Evolutionary conservation across 1,284 basidiomycete genomes (phyloP), one percentile per base, ranked within the genome.

Genomic region (Puccinia horiana): DNA sequence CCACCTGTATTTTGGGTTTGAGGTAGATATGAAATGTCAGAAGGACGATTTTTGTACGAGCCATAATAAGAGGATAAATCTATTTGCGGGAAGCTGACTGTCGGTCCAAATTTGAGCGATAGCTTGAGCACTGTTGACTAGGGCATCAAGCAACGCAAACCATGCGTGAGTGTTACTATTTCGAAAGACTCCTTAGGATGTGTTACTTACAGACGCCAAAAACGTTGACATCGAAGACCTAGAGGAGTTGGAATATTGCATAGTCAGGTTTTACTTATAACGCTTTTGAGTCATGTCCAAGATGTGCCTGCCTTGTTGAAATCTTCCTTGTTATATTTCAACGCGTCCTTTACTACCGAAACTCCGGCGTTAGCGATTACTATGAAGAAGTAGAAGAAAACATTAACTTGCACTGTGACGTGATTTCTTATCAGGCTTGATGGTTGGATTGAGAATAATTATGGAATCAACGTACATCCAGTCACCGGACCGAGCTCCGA

Each of bases 51-150:
- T 69, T 32, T 35, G 20, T 35, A 32, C 47, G 8, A 16, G 32
- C 40, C 35, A 75, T 49, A 4, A 14, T n/a, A 61, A 54, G 2
- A 74, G 1, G 1, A 52, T 73, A 73, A 32, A 49, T 32, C 2
- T 42, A n/a, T 14, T 9, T 2, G 32, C 18, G 74, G 74, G 37
- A 11, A 14, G 35, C 76, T 78, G 18, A 78, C 76, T 26, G 14
- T 87, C 84, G 82, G 85, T 84, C 86, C 86, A 87, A 83, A 86
- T 84, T 82, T 85, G 83, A n/a, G 85, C 86, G 42, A 85, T 84
- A 1, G 85, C 85, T 84, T 87, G 85, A 84, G 83, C 83, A 23
- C 84, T 83, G 85, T 87, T 87, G 85, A 87, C 76, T 78, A 37
- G 47, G 23, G 58, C 37, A 61, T 35, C 29, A 58, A 54, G 76